These are phyloP conservation scores for Pseudogymnoascus sp. DNA, from an alignment of 2,329 filamentous ascomycete species.

Conservation along the genomic window DNA sequence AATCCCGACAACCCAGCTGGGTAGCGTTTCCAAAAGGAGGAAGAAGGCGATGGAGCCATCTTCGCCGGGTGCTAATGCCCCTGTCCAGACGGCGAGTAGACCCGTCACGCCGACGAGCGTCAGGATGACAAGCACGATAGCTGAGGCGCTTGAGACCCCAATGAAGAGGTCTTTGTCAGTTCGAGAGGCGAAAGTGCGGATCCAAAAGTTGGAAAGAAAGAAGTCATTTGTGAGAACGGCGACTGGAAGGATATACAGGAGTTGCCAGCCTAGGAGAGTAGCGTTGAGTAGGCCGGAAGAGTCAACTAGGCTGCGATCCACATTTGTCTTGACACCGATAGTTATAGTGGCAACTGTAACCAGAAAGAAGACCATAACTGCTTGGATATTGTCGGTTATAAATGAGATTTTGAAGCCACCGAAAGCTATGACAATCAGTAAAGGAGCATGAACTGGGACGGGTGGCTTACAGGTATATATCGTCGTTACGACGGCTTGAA, in stretches of 20 bases:
- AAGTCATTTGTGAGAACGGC: conserved; percentile 79
- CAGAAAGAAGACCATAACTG: conserved; percentile 65
- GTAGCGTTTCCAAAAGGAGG: conserved; percentile 61
- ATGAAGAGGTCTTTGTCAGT: conserved; percentile 72
- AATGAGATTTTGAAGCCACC: conserved; percentile 81
- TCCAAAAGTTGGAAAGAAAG: conserved; percentile 78
- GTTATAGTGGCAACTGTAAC: conserved; percentile 68
- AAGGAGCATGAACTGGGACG: background rate
- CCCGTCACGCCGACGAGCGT: conserved; percentile 66
- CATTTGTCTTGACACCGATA: conserved; percentile 66
- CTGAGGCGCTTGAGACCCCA: conserved; percentile 60
- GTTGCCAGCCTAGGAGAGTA: conserved; percentile 71
- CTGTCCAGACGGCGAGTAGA: conserved; percentile 70
- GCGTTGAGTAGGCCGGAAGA: conserved; percentile 61
- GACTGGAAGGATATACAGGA: conserved; percentile 75
- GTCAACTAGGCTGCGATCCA: conserved; percentile 60
- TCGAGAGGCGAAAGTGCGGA: conserved; percentile 72
- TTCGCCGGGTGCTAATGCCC: conserved; percentile 54
- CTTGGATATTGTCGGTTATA: conserved; percentile 75
- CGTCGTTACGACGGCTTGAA: conserved; percentile 69
- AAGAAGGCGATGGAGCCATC: conserved; percentile 68
- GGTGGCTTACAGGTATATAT: conserved; percentile 64
- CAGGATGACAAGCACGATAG: conserved; percentile 59
- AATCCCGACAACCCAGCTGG: conserved; percentile 73
- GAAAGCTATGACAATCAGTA: conserved; percentile 43